A percentile compares a stretch with the other conserved stretches of the same genome.
phyloP scores from a whole-genome alignment of 2,329 filamentous ascomycete genomes.

The Trichoderma simmonsii region DNA sequence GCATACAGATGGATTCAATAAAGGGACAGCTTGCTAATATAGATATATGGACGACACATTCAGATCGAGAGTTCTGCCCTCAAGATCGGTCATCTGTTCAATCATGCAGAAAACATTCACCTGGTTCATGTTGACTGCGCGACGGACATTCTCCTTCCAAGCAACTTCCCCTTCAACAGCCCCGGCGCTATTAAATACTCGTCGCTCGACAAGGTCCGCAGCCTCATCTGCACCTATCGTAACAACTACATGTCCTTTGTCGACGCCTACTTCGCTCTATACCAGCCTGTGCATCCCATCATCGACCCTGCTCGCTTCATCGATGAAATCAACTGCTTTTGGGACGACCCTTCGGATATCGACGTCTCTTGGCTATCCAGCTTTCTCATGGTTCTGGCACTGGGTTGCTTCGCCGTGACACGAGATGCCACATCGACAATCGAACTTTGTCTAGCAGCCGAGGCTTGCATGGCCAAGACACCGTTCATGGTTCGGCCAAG shows the following conservation, averaged over 20 bases:
- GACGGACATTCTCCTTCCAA: not conserved
- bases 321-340: not conserved
- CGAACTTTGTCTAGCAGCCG: slow-evolving; percentile 21
- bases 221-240: not conserved
- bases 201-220: not conserved
- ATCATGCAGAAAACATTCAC: not conserved
- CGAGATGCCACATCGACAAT: slow-evolving; percentile 1
- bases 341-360: not conserved
- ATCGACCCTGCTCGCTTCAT: not conserved
- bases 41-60: not conserved
- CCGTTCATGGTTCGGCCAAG: slow-evolving; percentile 21
- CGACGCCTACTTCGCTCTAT: not conserved
- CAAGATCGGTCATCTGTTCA: not conserved
- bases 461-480: slow-evolving; percentile 21
- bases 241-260: not conserved
- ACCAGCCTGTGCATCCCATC: slow-evolving; percentile 4
- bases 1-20: too few species aligned
- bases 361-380: slow-evolving; percentile 15
- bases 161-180: slow-evolving; percentile 2
- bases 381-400: slow-evolving; percentile 19
- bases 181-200: not conserved
- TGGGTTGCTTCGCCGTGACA: slow-evolving; percentile 11
- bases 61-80: not conserved
- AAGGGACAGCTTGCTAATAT: not conserved
- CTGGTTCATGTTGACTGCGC: not conserved